Percentiles rank a stretch among this genome's conserved stretches.
Evolutionary conservation across 805 yeast genomes (phyloP).

Genomic region (Pichia heedii): DNA sequence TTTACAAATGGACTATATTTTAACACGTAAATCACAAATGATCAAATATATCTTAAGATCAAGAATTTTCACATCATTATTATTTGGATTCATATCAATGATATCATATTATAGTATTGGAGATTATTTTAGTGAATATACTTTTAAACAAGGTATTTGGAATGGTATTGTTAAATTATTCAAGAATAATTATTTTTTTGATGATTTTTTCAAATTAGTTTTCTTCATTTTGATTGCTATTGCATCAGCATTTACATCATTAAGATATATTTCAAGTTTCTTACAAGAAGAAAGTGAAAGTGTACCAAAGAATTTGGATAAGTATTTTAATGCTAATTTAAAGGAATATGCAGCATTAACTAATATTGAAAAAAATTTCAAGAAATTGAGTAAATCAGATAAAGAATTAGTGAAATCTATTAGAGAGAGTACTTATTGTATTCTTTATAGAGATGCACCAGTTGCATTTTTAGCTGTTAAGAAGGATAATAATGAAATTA

Average conservation of each 20-base stretch:
- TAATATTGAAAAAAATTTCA: slow-evolving; percentile 6
- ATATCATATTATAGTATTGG: slow-evolving; percentile 14
- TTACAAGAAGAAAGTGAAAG: slow-evolving; percentile 34
- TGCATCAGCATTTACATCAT: slow-evolving; percentile 31
- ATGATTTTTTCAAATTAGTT: slow-evolving; percentile 25
- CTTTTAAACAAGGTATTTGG: slow-evolving; percentile 12
- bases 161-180: slow-evolving; percentile 12
- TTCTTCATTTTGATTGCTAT: slow-evolving; percentile 32
- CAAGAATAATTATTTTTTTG: slow-evolving; percentile 16
- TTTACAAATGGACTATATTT: slow-evolving; percentile 53
- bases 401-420: slow-evolving; percentile 17
- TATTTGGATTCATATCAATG: slow-evolving; percentile 18
- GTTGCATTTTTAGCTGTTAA: slow-evolving; percentile 50
- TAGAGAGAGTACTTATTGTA: slow-evolving; percentile 41
- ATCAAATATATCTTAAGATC: slow-evolving; percentile 39
- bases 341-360: slow-evolving; percentile 28
- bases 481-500: slow-evolving; percentile 26
- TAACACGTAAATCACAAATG: slow-evolving; percentile 38
- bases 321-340: slow-evolving; percentile 45
- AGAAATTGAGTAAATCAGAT: slow-evolving; percentile 14
- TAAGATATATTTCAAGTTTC: slow-evolving; percentile 38
- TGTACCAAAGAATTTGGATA: slow-evolving; percentile 28
- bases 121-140: slow-evolving; percentile 18
- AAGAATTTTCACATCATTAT: slow-evolving; percentile 29
- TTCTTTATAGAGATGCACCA: slow-evolving; percentile 61